Base-by-base conservation (phyloP, 768 basidiomycete genomes). In the Calocybe cyanea region DNA sequence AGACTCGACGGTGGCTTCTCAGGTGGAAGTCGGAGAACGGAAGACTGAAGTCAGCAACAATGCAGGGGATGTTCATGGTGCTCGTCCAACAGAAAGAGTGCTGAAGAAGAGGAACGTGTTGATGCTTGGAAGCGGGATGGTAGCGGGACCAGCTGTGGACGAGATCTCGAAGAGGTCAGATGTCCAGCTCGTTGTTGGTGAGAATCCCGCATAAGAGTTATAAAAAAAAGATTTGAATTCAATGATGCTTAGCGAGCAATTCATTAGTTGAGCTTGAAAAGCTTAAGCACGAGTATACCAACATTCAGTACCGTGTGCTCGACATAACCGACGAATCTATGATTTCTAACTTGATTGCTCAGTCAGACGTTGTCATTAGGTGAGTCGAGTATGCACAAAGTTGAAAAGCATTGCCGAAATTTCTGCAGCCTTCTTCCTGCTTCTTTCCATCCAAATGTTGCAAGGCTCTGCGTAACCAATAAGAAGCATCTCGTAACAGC, bases 61-160 rank as follows among this genome's bases (percentile, higher is more conserved):
- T 21, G 32, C 17, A 1, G 3, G 2, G 23, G 11, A 9, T 7
- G 25, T 8, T n/a, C 15, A 25, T 42, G 38, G 33, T 19, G 33
- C 20, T 15, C 1, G 20, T n/a, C 7, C 28, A 11, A 18, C 13
- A 10, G 15, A 1, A 19, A 14, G 45, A 7, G 38, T 41, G 2
- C 21, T 39, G 43, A 65, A 47, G 54, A 81, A 78, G 65, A 85
- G 84, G 68, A 79, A 74, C 55, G 76, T 93, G 0, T 63, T 97
- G 25, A 70, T 96, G 57, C 74, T 97, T 2, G 94, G 94, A 7
- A 92, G 88, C 44, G 94, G 94, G n/a, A 92, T 96, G 83, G 94
- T 97, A 15, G 91, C 92, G 4, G 86, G 85, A 2, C 94, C 94
- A 13, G 88, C 89, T 0, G 83, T 92, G 2, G 79, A 87, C 41